Percentiles rank a stretch among this genome's conserved stretches.
Evolutionary conservation across 805 yeast species (phyloP).

Genomic region (Lachancea mirantina): DNA sequence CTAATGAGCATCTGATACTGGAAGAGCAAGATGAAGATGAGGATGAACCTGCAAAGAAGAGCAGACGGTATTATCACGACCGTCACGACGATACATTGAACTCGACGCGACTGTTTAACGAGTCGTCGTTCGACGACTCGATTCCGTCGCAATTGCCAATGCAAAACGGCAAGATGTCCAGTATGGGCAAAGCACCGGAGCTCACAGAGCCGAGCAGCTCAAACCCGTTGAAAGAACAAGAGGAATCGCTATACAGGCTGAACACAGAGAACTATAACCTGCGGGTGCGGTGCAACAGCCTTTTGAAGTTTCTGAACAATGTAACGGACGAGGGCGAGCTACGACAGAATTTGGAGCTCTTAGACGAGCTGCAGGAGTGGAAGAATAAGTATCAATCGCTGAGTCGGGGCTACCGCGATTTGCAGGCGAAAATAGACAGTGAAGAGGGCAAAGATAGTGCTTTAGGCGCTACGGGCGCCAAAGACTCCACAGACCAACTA

Average conservation of each 20-base stretch:
- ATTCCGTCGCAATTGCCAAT: slow-evolving; percentile 20
- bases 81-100: slow-evolving; percentile 19
- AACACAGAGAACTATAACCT: slow-evolving; percentile 25
- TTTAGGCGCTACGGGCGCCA: no score
- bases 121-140: slow-evolving; percentile 29
- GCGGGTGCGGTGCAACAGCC: slow-evolving; percentile 24
- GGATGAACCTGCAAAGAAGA: slow-evolving; percentile 5
- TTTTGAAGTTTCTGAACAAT: slow-evolving; percentile 24
- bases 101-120: slow-evolving; percentile 24
- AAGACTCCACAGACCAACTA: no score
- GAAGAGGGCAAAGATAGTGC: slow-evolving; percentile 8
- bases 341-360: slow-evolving; percentile 15
- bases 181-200: no score
- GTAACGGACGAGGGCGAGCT: slow-evolving; percentile 24
- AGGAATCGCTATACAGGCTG: slow-evolving; percentile 19
- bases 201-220: no score
- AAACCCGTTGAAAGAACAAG: slow-evolving; percentile 29
- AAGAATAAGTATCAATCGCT: slow-evolving; percentile 13
- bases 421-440: slow-evolving; percentile 14
- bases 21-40: slow-evolving; percentile 1
- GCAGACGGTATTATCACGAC: neutral
- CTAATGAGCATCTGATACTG: slow-evolving; percentile 2
- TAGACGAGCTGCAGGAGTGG: slow-evolving; percentile 22
- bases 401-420: slow-evolving; percentile 11
- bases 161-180: slow-evolving; percentile 8